These are phyloP conservation scores for Agaricus bisporus DNA, from an alignment of 768 basidiomycete genomes.

Conservation along the genomic window DNA sequence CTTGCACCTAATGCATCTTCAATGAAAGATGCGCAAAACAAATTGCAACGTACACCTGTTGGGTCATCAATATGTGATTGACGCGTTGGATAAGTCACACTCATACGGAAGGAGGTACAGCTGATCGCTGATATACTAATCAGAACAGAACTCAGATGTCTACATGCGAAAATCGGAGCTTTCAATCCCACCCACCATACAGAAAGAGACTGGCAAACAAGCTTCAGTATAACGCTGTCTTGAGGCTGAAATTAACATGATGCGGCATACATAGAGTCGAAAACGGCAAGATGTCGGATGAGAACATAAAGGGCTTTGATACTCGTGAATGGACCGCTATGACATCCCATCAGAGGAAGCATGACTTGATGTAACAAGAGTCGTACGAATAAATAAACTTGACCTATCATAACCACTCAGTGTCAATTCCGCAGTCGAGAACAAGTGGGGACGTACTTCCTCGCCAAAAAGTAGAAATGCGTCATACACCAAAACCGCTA, in stretches of 20 bases:
- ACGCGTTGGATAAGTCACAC: neutral
- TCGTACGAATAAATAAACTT: conserved; percentile 2
- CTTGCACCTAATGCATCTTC: neutral
- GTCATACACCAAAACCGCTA: conserved; percentile 2
- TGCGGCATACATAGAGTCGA: neutral
- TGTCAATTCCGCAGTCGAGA: too few relatives aligned
- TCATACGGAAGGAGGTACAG: neutral
- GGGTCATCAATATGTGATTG: neutral
- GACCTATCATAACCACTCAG: neutral
- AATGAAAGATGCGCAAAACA: neutral
- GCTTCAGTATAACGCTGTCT: neutral
- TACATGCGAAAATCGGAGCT: neutral
- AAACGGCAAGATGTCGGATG: neutral
- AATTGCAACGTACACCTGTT: neutral
- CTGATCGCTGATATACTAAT: neutral
- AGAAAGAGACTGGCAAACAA: neutral
- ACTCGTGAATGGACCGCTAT: neutral
- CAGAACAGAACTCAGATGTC: neutral
- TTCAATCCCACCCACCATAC: neutral
- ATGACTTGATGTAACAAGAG: neutral
- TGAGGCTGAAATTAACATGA: neutral
- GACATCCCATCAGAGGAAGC: neutral
- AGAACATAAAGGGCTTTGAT: conserved; percentile 1
- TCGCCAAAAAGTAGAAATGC: neutral
- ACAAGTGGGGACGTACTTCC: neutral